These are phyloP conservation scores for Lepiota subincarnata DNA, from an alignment of 768 basidiomycete genomes.

Conservation along the genomic window DNA sequence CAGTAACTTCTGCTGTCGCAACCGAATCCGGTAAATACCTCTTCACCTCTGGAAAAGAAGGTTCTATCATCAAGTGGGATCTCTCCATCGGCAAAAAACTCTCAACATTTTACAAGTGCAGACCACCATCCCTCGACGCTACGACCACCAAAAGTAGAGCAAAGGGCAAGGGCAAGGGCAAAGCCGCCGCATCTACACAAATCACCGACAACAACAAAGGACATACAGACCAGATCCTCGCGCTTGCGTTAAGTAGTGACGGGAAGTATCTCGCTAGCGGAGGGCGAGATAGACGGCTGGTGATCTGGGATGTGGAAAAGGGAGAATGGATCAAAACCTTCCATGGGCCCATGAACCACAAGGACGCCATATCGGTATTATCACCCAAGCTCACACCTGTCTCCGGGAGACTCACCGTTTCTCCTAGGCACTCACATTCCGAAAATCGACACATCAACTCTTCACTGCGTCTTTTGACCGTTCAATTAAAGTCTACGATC, in stretches of 20 bases:
- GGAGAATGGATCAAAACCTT: slow-evolving; percentile 78
- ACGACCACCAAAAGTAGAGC: background rate
- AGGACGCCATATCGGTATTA: slow-evolving; percentile 36
- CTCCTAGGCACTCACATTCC: slow-evolving; percentile 62
- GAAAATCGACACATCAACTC: slow-evolving; percentile 70
- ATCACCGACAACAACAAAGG: slow-evolving; percentile 49
- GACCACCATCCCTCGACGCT: slow-evolving; percentile 24
- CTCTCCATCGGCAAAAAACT: slow-evolving; percentile 58
- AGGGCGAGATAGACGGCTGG: slow-evolving; percentile 77
- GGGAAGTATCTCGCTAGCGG: slow-evolving; percentile 84
- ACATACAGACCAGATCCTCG: slow-evolving; percentile 83
- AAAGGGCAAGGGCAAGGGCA: slow-evolving; percentile 54
- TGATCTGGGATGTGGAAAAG: slow-evolving; percentile 81
- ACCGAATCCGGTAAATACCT: slow-evolving; percentile 69
- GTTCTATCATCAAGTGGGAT: slow-evolving; percentile 84
- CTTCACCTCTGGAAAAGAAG: slow-evolving; percentile 92
- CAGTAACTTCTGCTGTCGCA: slow-evolving; percentile 78
- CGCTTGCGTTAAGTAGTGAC: slow-evolving; percentile 81
- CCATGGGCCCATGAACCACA: slow-evolving; percentile 70
- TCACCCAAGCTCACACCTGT: background rate
- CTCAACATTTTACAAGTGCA: slow-evolving; percentile 56
- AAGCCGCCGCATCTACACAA: slow-evolving; percentile 50
- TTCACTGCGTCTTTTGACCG: slow-evolving; percentile 83
- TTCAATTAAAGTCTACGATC: slow-evolving; percentile 84
- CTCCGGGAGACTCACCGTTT: slow-evolving; percentile 3